Base-by-base conservation (phyloP, 352 stramenopile species). In the Salisapilia sapeloensis region DNA sequence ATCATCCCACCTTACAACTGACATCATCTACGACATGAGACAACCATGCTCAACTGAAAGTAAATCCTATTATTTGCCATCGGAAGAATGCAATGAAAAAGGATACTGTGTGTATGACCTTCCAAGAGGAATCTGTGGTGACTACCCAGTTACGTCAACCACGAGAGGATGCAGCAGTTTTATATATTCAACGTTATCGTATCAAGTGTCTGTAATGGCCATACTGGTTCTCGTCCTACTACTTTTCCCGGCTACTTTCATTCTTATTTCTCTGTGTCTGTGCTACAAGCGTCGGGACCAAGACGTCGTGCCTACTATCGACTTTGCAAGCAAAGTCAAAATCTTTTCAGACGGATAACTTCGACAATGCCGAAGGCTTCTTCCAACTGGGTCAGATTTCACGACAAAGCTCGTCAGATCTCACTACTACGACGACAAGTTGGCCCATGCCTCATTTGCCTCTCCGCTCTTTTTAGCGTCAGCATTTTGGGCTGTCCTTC, bases 271-370 rank as follows among this genome's bases (percentile, higher is more conserved):
- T 0, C 2, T 80, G 2, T 82, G 64, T 24, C 51, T 86, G 11
- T 78, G 69, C 38, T 64, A 78, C 19, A 83, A 86, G 44, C 56
- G 70, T 23, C 42, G 69, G 26, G 66, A 86, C 28, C 50, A 78
- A 44, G 70, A 81, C 29, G 66, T 82, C 12, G 35, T 65, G n/a
- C 70, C 70, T 1, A 24, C 42, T 6, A 52, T 81, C 15, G 46
- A 47, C n/a, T 80, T 78, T 42, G 59, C 51, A 4, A 58, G 44
- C 28, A 67, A 71, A 43, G 59, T 70, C 19, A 53, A 53, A 39
- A 42, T 75, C 12, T 43, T 71, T 34, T 55, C 54, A 0, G 35
- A 50, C 14, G 48, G 44, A 20, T 56, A 34, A 53, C n/a, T n/a
- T n/a, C n/a, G n/a, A n/a, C n/a, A n/a, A n/a, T n/a, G n/a, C n/a